Evolutionary conservation across 2,329 filamentous ascomycete genomes (phyloP).

Genomic region (Fusarium citri): DNA sequence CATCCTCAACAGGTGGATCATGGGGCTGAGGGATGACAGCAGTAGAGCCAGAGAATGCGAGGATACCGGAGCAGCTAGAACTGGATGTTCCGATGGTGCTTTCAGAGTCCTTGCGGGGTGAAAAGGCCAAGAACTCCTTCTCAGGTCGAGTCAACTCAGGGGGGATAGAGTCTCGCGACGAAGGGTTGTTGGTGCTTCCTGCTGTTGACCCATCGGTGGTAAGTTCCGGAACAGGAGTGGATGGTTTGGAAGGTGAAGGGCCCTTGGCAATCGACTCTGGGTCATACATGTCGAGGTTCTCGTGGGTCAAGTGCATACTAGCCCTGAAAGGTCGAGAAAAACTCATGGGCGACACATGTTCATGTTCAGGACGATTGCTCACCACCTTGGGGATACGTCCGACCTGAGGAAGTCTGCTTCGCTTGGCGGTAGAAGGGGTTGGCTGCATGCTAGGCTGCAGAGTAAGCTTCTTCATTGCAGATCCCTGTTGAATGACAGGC

Average conservation of each 20-base stretch:
- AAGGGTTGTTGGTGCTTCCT: slow-evolving; percentile 49
- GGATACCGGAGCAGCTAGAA: slow-evolving; percentile 75
- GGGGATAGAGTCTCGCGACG: slow-evolving; percentile 48
- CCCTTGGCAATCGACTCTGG: slow-evolving; percentile 61
- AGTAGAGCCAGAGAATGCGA: slow-evolving; percentile 71
- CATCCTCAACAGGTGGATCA: slow-evolving; percentile 79
- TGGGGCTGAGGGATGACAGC: slow-evolving; percentile 72
- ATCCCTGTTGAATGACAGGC: slow-evolving; percentile 16
- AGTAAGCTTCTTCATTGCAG: slow-evolving; percentile 7
- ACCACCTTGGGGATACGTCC: slow-evolving; percentile 88
- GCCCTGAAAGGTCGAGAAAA: slow-evolving; percentile 85
- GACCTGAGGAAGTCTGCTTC: slow-evolving; percentile 79
- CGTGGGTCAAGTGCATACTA: slow-evolving; percentile 56
- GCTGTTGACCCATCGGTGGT: slow-evolving; percentile 52
- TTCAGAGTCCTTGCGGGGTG: slow-evolving; percentile 77
- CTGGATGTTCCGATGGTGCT: slow-evolving; percentile 58
- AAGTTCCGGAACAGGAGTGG: slow-evolving; percentile 54
- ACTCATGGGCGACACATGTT: slow-evolving; percentile 77
- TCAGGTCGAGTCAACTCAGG: slow-evolving; percentile 46
- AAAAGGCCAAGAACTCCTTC: slow-evolving; percentile 79
- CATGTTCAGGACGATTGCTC: slow-evolving; percentile 72
- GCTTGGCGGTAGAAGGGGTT: slow-evolving; percentile 21
- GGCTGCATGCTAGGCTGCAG: slow-evolving; percentile 9
- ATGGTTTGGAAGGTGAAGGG: slow-evolving; percentile 57
- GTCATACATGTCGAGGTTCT: slow-evolving; percentile 47